These are phyloP conservation scores for Cryptococcus sp. DNA, from an alignment of 1,284 basidiomycete species.

Conservation along the genomic window DNA sequence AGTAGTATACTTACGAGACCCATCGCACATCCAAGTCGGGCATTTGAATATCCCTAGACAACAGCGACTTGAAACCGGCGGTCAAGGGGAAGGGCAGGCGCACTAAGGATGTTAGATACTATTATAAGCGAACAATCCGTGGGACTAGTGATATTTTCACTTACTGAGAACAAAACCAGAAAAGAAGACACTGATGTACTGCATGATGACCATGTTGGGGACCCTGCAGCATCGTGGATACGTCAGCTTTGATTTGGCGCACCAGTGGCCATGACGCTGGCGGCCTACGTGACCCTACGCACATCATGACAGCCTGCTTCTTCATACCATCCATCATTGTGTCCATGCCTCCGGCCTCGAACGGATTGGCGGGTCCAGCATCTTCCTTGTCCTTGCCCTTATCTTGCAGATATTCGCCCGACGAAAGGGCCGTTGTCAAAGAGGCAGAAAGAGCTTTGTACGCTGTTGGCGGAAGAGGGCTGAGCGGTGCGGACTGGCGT, in stretches of 20 bases:
- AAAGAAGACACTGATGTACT: slow-evolving; percentile 99
- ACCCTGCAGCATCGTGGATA: slow-evolving; percentile 56
- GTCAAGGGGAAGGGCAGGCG: slow-evolving; percentile 97
- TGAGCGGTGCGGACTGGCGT: slow-evolving; percentile 73
- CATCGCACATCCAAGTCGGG: slow-evolving; percentile 97
- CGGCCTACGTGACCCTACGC: slow-evolving; percentile 17
- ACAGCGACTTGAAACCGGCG: slow-evolving; percentile 97
- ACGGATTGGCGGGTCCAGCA: slow-evolving; percentile 60
- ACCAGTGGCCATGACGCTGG: background rate
- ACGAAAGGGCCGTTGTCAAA: slow-evolving; percentile 68
- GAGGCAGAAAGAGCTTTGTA: slow-evolving; percentile 75
- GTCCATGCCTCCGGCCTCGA: slow-evolving; percentile 93
- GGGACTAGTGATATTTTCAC: slow-evolving; percentile 50
- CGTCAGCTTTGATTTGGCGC: no score
- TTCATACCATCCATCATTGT: slow-evolving; percentile 99
- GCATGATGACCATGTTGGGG: slow-evolving; percentile 98
- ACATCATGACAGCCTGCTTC: slow-evolving; percentile 90
- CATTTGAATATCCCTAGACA: slow-evolving; percentile 93
- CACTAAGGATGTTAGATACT: slow-evolving; percentile 58
- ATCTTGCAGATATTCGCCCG: slow-evolving; percentile 76
- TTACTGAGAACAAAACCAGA: slow-evolving; percentile 94
- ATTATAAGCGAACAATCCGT: background rate
- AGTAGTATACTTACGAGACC: slow-evolving; percentile 66
- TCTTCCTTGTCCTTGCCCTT: slow-evolving; percentile 57
- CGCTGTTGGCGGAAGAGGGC: slow-evolving; percentile 71